phyloP scores from a whole-genome alignment of 2,329 filamentous ascomycete species.

The Colletotrichum simmondsii region DNA sequence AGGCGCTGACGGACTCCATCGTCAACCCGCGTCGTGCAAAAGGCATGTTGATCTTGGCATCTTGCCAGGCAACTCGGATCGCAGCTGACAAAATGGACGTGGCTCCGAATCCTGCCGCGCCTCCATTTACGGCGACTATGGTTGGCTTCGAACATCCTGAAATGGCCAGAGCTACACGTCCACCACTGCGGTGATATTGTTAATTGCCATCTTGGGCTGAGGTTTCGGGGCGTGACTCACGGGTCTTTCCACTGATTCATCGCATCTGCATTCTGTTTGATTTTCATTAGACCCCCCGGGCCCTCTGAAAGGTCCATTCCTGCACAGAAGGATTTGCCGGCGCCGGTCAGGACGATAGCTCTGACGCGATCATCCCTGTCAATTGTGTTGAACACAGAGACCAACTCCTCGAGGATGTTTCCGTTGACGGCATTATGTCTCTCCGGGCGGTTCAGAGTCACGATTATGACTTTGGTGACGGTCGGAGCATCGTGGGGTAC shows the following conservation, averaged over 20 bases:
- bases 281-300: background rate
- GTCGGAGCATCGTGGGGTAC: conserved; percentile 9
- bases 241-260: conserved; percentile 1
- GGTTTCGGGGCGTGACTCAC: background rate
- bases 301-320: conserved; percentile 7
- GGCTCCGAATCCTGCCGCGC: conserved; percentile 32
- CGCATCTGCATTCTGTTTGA: background rate
- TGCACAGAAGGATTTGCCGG: conserved; percentile 11
- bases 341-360: conserved; percentile 8
- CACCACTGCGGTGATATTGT: conserved; percentile 42
- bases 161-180: conserved; percentile 14
- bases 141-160: conserved; percentile 35
- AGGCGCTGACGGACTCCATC: conserved; percentile 35
- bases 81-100: conserved; percentile 32
- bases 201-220: no score
- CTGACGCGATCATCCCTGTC: background rate
- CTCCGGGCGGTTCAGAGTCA: conserved; percentile 1
- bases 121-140: conserved; percentile 35
- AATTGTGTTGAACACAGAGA: background rate
- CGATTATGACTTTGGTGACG: conserved; percentile 3
- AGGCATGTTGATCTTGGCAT: conserved; percentile 31
- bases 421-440: conserved; percentile 10
- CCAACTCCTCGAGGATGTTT: conserved; percentile 24
- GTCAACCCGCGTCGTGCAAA: conserved; percentile 34
- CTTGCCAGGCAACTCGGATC: conserved; percentile 23